Evolutionary conservation across 345 rosid species (phyloP).

Genomic region (Salix exigua): DNA sequence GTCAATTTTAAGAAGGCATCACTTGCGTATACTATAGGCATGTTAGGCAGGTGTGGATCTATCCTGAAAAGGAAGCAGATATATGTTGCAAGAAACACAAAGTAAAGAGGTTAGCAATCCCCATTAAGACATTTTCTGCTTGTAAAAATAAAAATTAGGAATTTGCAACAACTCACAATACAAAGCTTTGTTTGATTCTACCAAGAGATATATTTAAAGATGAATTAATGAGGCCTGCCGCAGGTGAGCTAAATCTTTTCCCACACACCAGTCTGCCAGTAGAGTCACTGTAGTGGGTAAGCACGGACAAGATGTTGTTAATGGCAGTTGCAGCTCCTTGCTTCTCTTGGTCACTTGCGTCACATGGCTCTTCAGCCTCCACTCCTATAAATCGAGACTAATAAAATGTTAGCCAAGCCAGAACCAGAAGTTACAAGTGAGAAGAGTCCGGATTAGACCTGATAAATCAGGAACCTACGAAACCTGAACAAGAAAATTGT

Average conservation of each 20-base stretch:
- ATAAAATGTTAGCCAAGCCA: conserved; percentile 8
- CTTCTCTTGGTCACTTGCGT: conserved; percentile 73
- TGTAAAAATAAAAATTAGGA: conserved; percentile 23
- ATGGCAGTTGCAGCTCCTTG: conserved; percentile 51
- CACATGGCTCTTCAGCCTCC: conserved; percentile 62
- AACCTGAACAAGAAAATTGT: not conserved
- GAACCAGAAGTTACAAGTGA: not conserved
- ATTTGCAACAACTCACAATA: conserved; percentile 87
- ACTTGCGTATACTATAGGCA: conserved; percentile 88
- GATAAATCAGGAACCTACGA: not conserved
- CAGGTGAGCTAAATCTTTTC: conserved; percentile 46
- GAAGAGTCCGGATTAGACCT: not conserved
- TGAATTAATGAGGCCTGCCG: conserved; percentile 48
- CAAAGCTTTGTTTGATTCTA: conserved; percentile 99
- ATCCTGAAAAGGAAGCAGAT: conserved; percentile 49
- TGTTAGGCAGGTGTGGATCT: conserved; percentile 62
- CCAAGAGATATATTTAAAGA: conserved; percentile 84
- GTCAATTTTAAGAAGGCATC: conserved; percentile 87
- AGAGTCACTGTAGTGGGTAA: conserved; percentile 54
- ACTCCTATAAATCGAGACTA: conserved; percentile 30
- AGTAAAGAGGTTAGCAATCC: conserved; percentile 26
- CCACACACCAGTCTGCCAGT: conserved; percentile 64
- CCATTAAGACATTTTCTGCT: conserved; percentile 6
- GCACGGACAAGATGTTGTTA: conserved; percentile 53
- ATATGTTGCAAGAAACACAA: conserved; percentile 4